A percentile compares a stretch with the other conserved stretches of the same genome.
phyloP scores from a whole-genome alignment of 495 filamentous ascomycete species.

The Schizothecium vesticola region DNA sequence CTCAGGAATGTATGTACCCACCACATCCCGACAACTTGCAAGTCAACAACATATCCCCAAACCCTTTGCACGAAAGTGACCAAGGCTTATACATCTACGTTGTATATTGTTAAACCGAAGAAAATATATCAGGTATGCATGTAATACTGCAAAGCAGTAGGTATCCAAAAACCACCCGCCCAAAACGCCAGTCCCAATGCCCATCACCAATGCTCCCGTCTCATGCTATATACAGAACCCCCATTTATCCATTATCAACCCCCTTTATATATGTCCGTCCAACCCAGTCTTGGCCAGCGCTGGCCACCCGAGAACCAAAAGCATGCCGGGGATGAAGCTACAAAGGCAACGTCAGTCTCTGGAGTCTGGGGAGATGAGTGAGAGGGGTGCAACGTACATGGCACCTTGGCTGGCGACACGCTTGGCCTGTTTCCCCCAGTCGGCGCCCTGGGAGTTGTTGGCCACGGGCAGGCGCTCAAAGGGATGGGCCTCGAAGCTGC shows the following conservation, averaged over 20 bases:
- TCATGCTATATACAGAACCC: not conserved
- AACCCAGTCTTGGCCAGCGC: conserved; percentile 5
- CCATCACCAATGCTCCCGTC: not conserved
- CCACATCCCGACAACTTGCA: not conserved
- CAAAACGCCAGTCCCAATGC: conserved; percentile 2
- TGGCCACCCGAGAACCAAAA: conserved; percentile 26
- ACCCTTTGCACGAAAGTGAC: not conserved
- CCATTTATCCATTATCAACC: not conserved
- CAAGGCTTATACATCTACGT: not conserved
- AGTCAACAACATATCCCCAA: not conserved
- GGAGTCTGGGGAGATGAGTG: not conserved
- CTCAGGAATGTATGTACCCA: not conserved
- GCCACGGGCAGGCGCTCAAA: conserved; percentile 29
- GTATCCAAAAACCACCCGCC: not conserved
- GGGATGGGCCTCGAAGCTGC: conserved; percentile 30
- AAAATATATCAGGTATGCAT: not conserved
- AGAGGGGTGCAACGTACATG: conserved; percentile 20
- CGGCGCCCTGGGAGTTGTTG: conserved; percentile 14
- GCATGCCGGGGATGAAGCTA: conserved; percentile 17
- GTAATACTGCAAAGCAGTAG: not conserved
- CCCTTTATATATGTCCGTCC: conserved; percentile 7
- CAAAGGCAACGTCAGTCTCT: not conserved
- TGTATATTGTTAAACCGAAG: not conserved
- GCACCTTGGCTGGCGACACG: conserved; percentile 8
- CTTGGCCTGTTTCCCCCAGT: conserved; percentile 23